A percentile compares a stretch with the other conserved stretches of the same genome.
phyloP scores from a whole-genome alignment of 176 grass and related monocot genomes.

The Avena insularis region DNA sequence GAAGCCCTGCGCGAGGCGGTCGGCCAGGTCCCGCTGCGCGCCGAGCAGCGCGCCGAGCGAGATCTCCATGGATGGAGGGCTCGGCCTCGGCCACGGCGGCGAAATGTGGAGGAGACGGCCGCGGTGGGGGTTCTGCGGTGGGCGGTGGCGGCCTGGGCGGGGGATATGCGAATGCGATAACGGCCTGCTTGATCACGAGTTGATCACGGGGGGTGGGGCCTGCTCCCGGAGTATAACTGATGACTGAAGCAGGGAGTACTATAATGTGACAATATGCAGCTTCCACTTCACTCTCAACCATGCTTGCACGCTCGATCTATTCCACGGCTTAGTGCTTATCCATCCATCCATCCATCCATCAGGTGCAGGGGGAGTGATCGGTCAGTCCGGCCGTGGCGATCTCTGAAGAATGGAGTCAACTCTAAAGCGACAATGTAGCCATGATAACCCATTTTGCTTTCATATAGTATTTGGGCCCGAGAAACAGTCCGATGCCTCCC shows the following conservation, averaged over 20 bases:
- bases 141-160: background rate
- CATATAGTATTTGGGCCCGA: too few relatives aligned
- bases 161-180: slow-evolving; percentile 3
- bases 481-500: too few relatives aligned
- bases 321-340: background rate
- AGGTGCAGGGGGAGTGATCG: too few relatives aligned
- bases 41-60: slow-evolving; percentile 91
- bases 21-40: slow-evolving; percentile 87
- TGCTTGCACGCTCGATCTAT: background rate
- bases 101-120: slow-evolving; percentile 27
- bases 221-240: too few relatives aligned
- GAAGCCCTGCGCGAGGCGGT: slow-evolving; percentile 86
- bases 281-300: slow-evolving; percentile 5
- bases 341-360: too few relatives aligned
- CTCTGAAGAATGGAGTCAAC: background rate
- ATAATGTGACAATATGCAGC: background rate
- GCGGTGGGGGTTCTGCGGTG: background rate
- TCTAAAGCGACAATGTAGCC: too few relatives aligned
- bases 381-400: background rate
- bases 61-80: slow-evolving; percentile 64
- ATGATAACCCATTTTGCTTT: too few relatives aligned
- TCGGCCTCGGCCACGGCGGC: background rate
- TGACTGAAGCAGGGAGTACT: too few relatives aligned
- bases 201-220: background rate
- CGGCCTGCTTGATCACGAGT: background rate